phyloP scores from a whole-genome alignment of 345 rosid species.

The Eucalyptus regnans region DNA sequence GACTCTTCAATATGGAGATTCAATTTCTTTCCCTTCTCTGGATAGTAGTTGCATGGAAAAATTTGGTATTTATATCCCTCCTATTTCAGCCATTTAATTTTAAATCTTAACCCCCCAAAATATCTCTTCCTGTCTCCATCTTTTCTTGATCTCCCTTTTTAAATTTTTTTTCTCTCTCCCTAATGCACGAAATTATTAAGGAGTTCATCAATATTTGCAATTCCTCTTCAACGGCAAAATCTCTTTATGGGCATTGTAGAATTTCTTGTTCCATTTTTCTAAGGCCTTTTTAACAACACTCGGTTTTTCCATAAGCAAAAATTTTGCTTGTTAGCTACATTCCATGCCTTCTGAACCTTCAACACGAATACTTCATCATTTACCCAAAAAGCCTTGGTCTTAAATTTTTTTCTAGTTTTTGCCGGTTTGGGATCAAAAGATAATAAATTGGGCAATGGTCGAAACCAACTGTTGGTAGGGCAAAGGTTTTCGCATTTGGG shows the following conservation, averaged over 20 bases:
- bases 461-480: neutral
- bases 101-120: neutral
- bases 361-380: neutral
- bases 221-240: neutral
- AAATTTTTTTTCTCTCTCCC: neutral
- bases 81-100: neutral
- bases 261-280: neutral
- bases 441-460: neutral
- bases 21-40: neutral
- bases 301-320: accelerated
- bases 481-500: neutral
- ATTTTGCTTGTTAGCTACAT: neutral
- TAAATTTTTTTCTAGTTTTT: neutral
- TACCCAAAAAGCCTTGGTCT: neutral
- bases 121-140: neutral
- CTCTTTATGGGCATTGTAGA: neutral
- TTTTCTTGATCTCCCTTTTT: neutral
- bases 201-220: neutral
- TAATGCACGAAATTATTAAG: neutral
- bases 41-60: neutral
- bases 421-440: accelerated
- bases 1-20: neutral
- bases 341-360: neutral
- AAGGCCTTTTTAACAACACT: neutral
- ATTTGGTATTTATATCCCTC: neutral